Evolutionary conservation across 495 filamentous ascomycete species (phyloP).

Genomic region (Xanthoparmelia taractica): DNA sequence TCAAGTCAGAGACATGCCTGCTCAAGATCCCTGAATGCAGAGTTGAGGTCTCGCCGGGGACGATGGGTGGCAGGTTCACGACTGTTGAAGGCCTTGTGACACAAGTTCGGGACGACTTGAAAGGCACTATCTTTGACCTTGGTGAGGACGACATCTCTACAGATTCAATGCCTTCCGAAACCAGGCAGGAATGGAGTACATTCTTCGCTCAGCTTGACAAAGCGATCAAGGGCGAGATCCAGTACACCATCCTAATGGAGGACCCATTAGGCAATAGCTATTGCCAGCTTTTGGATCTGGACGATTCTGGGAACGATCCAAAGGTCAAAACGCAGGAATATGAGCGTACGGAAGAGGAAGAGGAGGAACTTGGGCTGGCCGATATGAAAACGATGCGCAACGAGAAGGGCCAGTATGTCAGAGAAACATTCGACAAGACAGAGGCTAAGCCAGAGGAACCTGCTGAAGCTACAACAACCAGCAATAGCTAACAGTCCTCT

Average conservation of each 20-base stretch:
- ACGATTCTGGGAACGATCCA: constrained; percentile 61
- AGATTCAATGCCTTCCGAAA: constrained; percentile 60
- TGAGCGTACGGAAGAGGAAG: constrained; percentile 76
- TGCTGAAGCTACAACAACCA: too few relatives aligned
- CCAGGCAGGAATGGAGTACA: constrained; percentile 61
- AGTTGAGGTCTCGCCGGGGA: constrained; percentile 78
- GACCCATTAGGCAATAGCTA: constrained; percentile 90
- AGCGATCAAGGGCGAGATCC: constrained; percentile 72
- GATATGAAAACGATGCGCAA: constrained; percentile 94
- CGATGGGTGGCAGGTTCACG: constrained; percentile 92
- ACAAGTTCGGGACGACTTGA: constrained; percentile 82
- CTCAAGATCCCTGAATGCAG: constrained; percentile 78
- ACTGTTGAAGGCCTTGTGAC: constrained; percentile 93
- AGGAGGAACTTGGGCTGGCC: constrained; percentile 78
- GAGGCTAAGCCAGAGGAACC: background rate
- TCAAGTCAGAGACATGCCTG: constrained; percentile 90
- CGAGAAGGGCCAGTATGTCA: constrained; percentile 45
- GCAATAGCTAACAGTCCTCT: background rate
- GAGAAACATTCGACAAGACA: constrained; percentile 13
- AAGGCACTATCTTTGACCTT: constrained; percentile 74
- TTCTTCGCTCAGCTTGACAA: constrained; percentile 71
- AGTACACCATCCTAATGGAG: constrained; percentile 77
- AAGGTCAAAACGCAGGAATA: constrained; percentile 82
- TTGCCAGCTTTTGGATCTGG: constrained; percentile 73
- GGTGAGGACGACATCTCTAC: constrained; percentile 47